Base-by-base conservation (phyloP, 129 eudicot genomes). In the Solidago caesia region DNA sequence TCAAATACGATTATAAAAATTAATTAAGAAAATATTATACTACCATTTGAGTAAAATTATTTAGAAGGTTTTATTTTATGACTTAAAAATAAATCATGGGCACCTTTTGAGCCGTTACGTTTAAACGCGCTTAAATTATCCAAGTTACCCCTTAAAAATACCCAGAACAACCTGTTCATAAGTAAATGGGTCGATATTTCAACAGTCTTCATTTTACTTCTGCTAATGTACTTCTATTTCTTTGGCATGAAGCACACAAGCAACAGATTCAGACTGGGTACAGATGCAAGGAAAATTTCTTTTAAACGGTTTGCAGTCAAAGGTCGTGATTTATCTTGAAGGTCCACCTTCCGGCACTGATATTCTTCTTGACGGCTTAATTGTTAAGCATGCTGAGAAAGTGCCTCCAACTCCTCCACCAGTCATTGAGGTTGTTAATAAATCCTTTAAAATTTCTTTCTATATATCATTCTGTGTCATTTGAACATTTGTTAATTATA, bases 331-430 rank as follows among this genome's bases (percentile, higher is more conserved):
- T 45, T 90, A 84, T 81, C 67, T 94, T 11, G 98, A 88, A 85
- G 98, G 98, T 74, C 98, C 97, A 51, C 91, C 96, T 51, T 68
- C 96, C 4, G 97, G 96, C 60, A 88, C 92, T 3, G 92, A 90
- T 80, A 90, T 94, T 76, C 97, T 90, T 47, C 91, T 94, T 12
- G 80, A 94, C 41, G 76, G 83, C 49, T 80, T 94, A 4, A 73
- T 88, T 8, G 83, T 94, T 56, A 85, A 84, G 81, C 92, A 85
- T 64, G 97, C 98, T 6, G 80, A 77, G 8, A 88, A 85, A 87
- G 62, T 72, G 48, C 93, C 92, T 83, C 93, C 98, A 26, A 74
- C 95, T 21, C 85, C 74, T 33, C 88, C 87, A 49, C 96, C 96
- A 1, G 67, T 64, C 77, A 82, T 88, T 67, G 89, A 90, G 91